Evolutionary conservation across 768 basidiomycete species (phyloP), one percentile per base, ranked within the genome.

Genomic region (Pleurotus platypus): DNA sequence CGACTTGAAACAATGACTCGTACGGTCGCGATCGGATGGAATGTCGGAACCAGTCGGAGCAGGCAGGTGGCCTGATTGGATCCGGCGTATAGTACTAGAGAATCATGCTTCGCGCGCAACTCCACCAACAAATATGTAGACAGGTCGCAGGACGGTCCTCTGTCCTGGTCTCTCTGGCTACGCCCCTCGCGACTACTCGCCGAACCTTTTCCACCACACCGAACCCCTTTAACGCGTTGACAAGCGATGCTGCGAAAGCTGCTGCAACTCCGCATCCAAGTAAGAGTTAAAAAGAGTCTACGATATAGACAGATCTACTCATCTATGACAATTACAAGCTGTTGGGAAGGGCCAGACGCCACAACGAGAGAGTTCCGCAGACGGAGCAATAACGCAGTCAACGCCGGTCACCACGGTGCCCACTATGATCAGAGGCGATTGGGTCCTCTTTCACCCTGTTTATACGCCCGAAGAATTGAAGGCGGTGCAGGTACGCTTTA

Each of bases 391-490:
- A 61, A 76, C 76, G 4, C 72, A 72, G 57, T 69, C 69, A 24
- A 78, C 74, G 64, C 79, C 78, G 1, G 76, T 78, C 56, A 81
- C 77, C 67, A 82, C 84, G 4, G 72, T 83, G 12, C 83, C 84
- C 2, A 73, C 76, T 2, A 78, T 77, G 66, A 69, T 84, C 49
- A 78, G 75, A 40, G 90, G 90, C 2, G 90, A 91, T 63, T 97
- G 94, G 92, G 92, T 96, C 9, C 73, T 97, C 1, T 92, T 94
- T 67, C 92, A 96, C 66, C 95, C 95, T 0, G 94, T 96, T 1
- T 98, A 98, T 68, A 83, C 89, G 5, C 69, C 74, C 15, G 83
- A 83, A 38, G 92, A 93, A 65, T 67, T 92, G 49, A 84, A 74
- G 61, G 80, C 89, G 12, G 90, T 92, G 13, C 75, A 89, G 70